Percentiles rank a stretch among this genome's conserved stretches.
Evolutionary conservation across 495 filamentous ascomycete genomes (phyloP).

Genomic region (Tuber umbilicatum): DNA sequence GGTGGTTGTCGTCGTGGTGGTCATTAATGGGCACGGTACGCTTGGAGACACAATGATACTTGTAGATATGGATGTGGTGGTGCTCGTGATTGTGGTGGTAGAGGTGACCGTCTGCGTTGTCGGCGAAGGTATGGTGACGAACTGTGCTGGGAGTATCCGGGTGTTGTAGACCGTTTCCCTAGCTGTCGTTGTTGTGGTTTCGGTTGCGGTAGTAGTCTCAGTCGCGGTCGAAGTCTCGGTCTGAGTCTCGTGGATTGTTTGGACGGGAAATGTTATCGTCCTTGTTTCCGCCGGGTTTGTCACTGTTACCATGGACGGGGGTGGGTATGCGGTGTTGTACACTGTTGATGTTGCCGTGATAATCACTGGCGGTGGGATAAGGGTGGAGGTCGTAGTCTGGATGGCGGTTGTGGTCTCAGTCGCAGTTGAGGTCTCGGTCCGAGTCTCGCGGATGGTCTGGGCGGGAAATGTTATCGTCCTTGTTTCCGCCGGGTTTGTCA

Average conservation of each 20-base stretch:
- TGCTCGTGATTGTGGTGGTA: neutral
- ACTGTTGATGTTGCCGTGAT: neutral
- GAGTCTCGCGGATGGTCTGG: neutral
- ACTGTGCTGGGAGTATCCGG: neutral
- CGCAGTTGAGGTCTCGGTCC: conserved; percentile 2
- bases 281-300: neutral
- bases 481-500: neutral
- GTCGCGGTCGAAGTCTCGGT: conserved; percentile 4
- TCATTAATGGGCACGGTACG: conserved; percentile 16
- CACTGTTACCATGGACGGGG: neutral
- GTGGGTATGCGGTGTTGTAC: neutral
- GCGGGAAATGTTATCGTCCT: neutral
- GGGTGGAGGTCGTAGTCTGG: neutral
- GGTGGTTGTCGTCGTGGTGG: conserved; percentile 29
- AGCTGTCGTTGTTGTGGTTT: neutral
- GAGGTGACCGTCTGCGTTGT: neutral
- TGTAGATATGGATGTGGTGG: conserved; percentile 7
- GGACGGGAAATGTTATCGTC: neutral
- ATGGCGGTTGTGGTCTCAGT: conserved; percentile 5
- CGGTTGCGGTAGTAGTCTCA: conserved; percentile 1
- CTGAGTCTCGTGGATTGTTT: neutral
- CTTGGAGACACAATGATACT: conserved; percentile 5
- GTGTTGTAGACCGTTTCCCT: neutral
- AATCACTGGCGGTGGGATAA: too few relatives aligned
- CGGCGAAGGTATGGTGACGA: neutral